Evolutionary conservation across 768 basidiomycete species (phyloP).

Genomic region (Suillus weaverae): DNA sequence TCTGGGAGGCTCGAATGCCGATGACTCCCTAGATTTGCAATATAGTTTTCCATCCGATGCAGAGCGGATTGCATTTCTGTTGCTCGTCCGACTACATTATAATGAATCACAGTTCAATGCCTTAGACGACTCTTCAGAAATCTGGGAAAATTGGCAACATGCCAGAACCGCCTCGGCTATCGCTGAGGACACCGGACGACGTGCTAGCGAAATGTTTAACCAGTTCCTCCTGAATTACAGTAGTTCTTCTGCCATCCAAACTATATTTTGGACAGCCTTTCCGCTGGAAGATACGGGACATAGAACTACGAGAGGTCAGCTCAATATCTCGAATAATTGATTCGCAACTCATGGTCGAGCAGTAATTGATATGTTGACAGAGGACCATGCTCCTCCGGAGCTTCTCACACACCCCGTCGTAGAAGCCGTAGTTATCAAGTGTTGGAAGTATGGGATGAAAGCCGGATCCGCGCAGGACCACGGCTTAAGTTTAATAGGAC

Average conservation of each 20-base stretch:
- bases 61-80: slow-evolving; percentile 10
- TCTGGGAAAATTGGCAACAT: slow-evolving; percentile 5
- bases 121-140: not conserved
- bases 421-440: slow-evolving; percentile 35
- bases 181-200: slow-evolving; percentile 34
- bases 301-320: slow-evolving; percentile 33
- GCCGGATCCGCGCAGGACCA: not conserved
- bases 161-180: slow-evolving; percentile 14
- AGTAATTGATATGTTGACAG: slow-evolving; percentile 46
- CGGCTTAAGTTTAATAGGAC: slow-evolving; percentile 15
- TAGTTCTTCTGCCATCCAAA: slow-evolving; percentile 42
- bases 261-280: slow-evolving; percentile 50
- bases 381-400: slow-evolving; percentile 32
- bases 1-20: not conserved
- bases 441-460: slow-evolving; percentile 41
- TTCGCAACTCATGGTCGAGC: not conserved
- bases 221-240: slow-evolving; percentile 43
- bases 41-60: not conserved
- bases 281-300: slow-evolving; percentile 29
- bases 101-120: slow-evolving; percentile 3
- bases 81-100: slow-evolving; percentile 9
- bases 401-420: slow-evolving; percentile 44
- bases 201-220: slow-evolving; percentile 39
- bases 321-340: not conserved
- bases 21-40: not conserved